These are phyloP conservation scores for Ceratobasidium sp. DNA, from an alignment of 1,284 basidiomycete species.

Conservation along the genomic window DNA sequence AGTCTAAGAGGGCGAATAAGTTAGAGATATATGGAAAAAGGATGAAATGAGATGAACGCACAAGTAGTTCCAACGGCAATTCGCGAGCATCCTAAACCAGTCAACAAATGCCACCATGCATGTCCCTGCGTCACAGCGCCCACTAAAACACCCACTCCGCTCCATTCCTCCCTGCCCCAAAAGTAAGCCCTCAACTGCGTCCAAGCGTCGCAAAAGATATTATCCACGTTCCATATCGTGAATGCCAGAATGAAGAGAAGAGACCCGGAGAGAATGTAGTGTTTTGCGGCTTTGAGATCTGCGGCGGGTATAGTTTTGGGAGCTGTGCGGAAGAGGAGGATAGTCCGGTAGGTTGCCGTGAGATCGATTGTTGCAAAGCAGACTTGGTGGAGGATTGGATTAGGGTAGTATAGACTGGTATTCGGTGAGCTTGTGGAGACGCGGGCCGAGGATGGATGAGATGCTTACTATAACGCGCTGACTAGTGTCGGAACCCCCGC, in stretches of 20 bases:
- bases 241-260: conserved; percentile 60
- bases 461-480: conserved; percentile 60
- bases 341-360: conserved; percentile 53
- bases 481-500: conserved; percentile 57
- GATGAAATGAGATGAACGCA: conserved; percentile 50
- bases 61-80: conserved; percentile 59
- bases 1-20: background rate
- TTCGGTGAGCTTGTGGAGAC: no score
- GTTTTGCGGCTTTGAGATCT: conserved; percentile 1
- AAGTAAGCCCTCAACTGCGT: conserved; percentile 43
- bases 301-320: conserved; percentile 6
- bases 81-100: conserved; percentile 61
- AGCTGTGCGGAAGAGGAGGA: conserved; percentile 53
- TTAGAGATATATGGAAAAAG: background rate
- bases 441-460: background rate
- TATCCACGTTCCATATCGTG: conserved; percentile 66
- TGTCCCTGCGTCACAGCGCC: conserved; percentile 52
- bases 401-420: conserved; percentile 61
- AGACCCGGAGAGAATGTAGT: conserved; percentile 53
- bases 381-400: conserved; percentile 67
- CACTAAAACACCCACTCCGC: conserved; percentile 1
- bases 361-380: conserved; percentile 61
- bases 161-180: conserved; percentile 9
- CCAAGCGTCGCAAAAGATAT: conserved; percentile 61
- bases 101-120: conserved; percentile 66